Evolutionary conservation across 768 basidiomycete species (phyloP), one percentile per base, ranked within the genome.

Genomic region (Kwoniella dendrophila): DNA sequence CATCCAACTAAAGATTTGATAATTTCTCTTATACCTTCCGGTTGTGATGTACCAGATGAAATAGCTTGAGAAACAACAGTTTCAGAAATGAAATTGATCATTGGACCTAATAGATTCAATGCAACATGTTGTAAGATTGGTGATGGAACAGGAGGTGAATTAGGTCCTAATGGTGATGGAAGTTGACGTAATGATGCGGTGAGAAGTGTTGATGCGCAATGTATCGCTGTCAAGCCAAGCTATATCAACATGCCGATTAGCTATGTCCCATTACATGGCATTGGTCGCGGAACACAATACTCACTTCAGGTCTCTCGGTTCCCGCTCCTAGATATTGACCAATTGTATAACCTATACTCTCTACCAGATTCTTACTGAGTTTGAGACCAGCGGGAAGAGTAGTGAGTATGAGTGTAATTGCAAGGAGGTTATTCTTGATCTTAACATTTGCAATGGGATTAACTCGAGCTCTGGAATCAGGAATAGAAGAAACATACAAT

Each of bases 341-440:
- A 41, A 97, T 88, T 61, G 91, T 78, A 80, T 88, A 90, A 71
- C 90, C 94, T 12, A 86, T 84, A 67, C 92, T 90, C 71, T 95
- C 94, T 27, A 96, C 82, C 20, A 88, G 86, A 1, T 86, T 84
- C 48, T 84, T 83, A 47, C 91, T 87, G 32, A 96, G 78, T 75
- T 85, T 85, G 18, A 87, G 82, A 12, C 82, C 82, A 0, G 85
- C 66, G 0, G 91, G 90, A 1, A 92, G 80, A 24, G 88, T 85
- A 0, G 94, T 95, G 43, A 99, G 77, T 51, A 96, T 83, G 4
- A 99, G 83, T 1, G 92, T 92, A 0, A 88, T 83, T 0, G 91
- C 90, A 12, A 98, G 81, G 62, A 97, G 83, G 77, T 96, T 98
- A 71, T 87, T 90, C 80, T 92, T 94, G 77, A 90, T 83, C 81